These are phyloP conservation scores for Trypanosoma scelopori DNA, from an alignment of 208 protist species.

Conservation along the genomic window DNA sequence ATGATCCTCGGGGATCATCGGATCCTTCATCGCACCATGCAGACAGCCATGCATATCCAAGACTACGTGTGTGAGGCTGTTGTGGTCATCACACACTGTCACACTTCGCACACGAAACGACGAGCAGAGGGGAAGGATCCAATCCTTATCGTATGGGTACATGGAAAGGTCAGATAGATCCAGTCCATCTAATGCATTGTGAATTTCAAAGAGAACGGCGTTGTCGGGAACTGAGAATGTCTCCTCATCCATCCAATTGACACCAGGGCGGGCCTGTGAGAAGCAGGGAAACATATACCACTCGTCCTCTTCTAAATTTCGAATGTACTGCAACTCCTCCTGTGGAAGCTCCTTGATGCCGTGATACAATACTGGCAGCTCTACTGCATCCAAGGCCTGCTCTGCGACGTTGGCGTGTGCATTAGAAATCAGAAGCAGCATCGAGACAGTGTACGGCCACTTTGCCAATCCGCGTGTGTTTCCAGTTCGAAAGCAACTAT, in stretches of 20 bases:
- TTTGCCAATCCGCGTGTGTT: constrained; percentile 30
- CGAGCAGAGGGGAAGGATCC: constrained; percentile 78
- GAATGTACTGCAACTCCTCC: constrained; percentile 47
- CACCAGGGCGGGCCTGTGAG: constrained; percentile 38
- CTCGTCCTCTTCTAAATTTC: constrained; percentile 38
- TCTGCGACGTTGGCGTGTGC: background rate
- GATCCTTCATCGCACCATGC: constrained; percentile 43
- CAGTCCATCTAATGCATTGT: constrained; percentile 49
- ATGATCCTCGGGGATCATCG: constrained; percentile 70
- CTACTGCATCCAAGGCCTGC: background rate
- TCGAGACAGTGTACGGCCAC: constrained; percentile 31
- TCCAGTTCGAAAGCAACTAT: constrained; percentile 72
- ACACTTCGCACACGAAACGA: constrained; percentile 68
- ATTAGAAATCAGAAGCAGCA: constrained; percentile 23
- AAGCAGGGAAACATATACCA: constrained; percentile 81
- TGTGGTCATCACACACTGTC: constrained; percentile 39
- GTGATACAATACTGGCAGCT: constrained; percentile 52
- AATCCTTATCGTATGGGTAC: constrained; percentile 72
- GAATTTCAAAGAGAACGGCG: constrained; percentile 81
- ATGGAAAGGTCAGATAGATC: constrained; percentile 71
- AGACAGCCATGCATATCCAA: constrained; percentile 73
- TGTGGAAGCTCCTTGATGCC: constrained; percentile 60
- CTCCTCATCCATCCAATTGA: constrained; percentile 37
- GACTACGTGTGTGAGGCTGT: constrained; percentile 72
- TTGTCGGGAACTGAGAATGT: constrained; percentile 57